Base-by-base conservation (phyloP, 768 basidiomycete species). In the Hericium coralloides region DNA sequence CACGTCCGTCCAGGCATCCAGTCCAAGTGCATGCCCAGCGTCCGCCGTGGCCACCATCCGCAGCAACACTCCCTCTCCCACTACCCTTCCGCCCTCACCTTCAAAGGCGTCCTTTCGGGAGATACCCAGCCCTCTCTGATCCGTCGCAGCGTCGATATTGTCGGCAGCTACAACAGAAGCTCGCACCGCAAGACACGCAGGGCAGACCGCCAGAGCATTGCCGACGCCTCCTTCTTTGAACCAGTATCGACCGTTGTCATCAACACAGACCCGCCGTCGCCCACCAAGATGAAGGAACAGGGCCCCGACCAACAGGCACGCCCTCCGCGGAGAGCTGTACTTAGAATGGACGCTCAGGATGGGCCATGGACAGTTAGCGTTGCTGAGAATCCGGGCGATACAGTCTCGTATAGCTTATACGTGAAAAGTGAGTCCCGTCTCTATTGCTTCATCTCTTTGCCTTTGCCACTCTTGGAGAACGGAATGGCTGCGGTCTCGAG, bases 351-450 rank as follows among this genome's bases (percentile, higher is more conserved):
- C 68, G 76, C 76, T 45, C 82, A 89, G 70, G 88, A 90, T 66
- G 89, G 87, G 14, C 89, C 83, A 22, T 94, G 92, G 92, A 83
- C 83, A 65, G 82, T 94, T 67, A 89, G 87, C 68, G 89, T 92
- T 61, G 92, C 92, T 60, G 89, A 92, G 74, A 85, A 83, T 53
- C 87, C 87, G 22, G 80, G 89, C 68, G 85, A 88, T 70, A 68
- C 83, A 49, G 75, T 77, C 61, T 81, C 83, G 9, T 93, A 86
- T 74, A 85, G 81, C 67, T 79, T 93, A 67, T 93, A 93, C 76
- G 83, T 93, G 73, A 93, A 92, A 80, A 93, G 91, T 92, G 71
- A 77, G 89, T 59, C 50, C 62, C 63, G 52, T 55, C 37, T 61
- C 64, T 66, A 62, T 66, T 58, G 56, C 58, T 66, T 1, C 8